Conservation (phyloP, 352 stramenopile species). For the Phytophthora pinifolia region DNA sequence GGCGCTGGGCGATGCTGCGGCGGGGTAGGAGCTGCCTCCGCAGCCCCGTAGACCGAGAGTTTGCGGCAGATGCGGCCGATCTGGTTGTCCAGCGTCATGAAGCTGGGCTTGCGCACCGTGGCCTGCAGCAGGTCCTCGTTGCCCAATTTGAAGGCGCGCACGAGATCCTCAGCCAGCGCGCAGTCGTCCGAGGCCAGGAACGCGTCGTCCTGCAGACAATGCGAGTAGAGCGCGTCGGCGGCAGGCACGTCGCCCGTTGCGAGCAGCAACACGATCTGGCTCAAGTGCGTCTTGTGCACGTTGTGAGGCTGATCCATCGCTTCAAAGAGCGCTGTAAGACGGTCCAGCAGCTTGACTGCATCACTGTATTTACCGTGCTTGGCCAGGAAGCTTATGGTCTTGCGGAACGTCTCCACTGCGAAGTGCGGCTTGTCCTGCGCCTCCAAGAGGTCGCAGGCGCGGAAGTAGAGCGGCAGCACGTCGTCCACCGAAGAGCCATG, state of each 20-base stretch:
- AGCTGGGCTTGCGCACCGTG: conserved; percentile 72
- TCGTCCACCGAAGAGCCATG: conserved; percentile 36
- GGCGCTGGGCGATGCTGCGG: conserved; percentile 26
- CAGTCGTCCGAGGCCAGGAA: conserved; percentile 80
- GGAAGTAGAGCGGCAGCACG: conserved; percentile 60
- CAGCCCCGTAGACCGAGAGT: conserved; percentile 59
- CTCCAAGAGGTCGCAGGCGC: conserved; percentile 74
- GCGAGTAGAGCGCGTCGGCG: conserved; percentile 74
- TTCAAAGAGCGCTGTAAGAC: conserved; percentile 54
- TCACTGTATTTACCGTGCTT: conserved; percentile 56
- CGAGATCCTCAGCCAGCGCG: conserved; percentile 70
- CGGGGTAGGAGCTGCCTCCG: conserved; percentile 4
- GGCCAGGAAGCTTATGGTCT: conserved; percentile 73
- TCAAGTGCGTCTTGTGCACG: conserved; percentile 75
- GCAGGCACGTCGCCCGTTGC: conserved; percentile 64
- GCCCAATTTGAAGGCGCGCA: conserved; percentile 75
- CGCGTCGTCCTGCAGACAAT: conserved; percentile 73
- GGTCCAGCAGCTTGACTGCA: conserved; percentile 44
- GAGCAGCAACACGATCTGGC: conserved; percentile 64
- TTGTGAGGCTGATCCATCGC: conserved; percentile 70
- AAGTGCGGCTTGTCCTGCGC: conserved; percentile 84
- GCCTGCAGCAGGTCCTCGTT: conserved; percentile 75
- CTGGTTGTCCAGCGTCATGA: conserved; percentile 80
- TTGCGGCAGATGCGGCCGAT: conserved; percentile 69
- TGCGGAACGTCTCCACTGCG: conserved; percentile 76